Evolutionary conservation across 331 rosid genomes (phyloP), one percentile per base, ranked within the genome.

Genomic region (Dryas integrifolia): DNA sequence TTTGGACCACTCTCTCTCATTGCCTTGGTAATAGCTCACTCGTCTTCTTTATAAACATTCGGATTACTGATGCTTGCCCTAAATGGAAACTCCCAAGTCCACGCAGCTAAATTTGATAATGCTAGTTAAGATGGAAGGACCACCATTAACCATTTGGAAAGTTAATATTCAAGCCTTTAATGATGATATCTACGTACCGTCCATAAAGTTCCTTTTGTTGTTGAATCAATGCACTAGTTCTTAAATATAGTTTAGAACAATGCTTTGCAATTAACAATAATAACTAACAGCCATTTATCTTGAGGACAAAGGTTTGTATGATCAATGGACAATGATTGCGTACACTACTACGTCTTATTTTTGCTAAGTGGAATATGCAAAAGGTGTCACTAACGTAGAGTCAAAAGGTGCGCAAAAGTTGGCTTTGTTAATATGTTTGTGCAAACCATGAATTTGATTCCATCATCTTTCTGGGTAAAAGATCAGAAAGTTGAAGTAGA

Each of bases 401-500:
- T 76, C 73, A 78, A 76, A 79, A 73, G 78, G 69, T 77, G 64
- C 58, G 10, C 2, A 30, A 50, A 38, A 76, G 60, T 72, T 75
- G 35, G 74, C 44, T 44, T 69, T 41, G 55, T 47, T 47, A 72
- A 56, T 70, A 10, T 78, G 73, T 26, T 61, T 69, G 60, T 18
- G 38, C 55, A 72, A 72, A 60, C 73, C 76, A 72, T 60, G 73
- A 45, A 80, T 73, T 67, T 78, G 81, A 81, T 77, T 53, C 87
- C 85, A 62, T 73, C n/a, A 53, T 8, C 65, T 73, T 74, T 65
- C 60, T 48, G 49, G 56, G 72, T 21, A 71, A 72, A 72, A 26
- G 24, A 16, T 51, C 44, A 46, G 48, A 71, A 58, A 71, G 67
- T 38, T 53, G 75, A 40, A 66, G 72, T 15, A 1, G 61, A 35